A percentile compares a stretch with the other conserved stretches of the same genome.
Conservation (phyloP, 257 asterid species). For the Primulina tabacum region DNA sequence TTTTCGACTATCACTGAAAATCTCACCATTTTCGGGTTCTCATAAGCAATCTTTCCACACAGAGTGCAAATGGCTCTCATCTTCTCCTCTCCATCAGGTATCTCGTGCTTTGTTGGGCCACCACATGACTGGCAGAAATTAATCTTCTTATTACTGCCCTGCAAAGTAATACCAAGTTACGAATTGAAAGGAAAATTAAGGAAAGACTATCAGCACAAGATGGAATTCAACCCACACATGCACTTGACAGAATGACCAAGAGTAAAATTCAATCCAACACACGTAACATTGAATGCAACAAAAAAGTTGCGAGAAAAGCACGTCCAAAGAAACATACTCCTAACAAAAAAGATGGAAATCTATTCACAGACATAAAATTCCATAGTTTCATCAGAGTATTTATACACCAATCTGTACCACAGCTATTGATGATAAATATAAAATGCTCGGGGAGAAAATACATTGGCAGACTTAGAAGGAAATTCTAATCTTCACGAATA, state of each 20-base stretch:
- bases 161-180: conserved; percentile 24
- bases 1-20: conserved; percentile 10
- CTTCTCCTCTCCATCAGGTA: conserved; percentile 91
- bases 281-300: neutral
- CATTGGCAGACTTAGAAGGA: neutral
- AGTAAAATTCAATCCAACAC: neutral
- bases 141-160: conserved; percentile 62
- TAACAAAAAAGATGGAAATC: too few species aligned
- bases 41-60: conserved; percentile 73
- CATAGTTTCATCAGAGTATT: neutral
- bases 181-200: neutral
- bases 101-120: conserved; percentile 81
- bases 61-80: conserved; percentile 74
- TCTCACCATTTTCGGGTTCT: conserved; percentile 94
- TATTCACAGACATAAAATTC: neutral
- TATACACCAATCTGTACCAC: neutral
- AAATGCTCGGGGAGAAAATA: neutral
- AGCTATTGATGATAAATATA: neutral
- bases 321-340: neutral
- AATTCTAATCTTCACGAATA: neutral
- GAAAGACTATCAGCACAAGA: neutral
- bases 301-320: neutral
- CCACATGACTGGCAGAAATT: conserved; percentile 93
- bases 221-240: neutral
- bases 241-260: neutral